Conservation (phyloP, 192 early-diverging fungal species). For the Rhizophagus prolifer region DNA sequence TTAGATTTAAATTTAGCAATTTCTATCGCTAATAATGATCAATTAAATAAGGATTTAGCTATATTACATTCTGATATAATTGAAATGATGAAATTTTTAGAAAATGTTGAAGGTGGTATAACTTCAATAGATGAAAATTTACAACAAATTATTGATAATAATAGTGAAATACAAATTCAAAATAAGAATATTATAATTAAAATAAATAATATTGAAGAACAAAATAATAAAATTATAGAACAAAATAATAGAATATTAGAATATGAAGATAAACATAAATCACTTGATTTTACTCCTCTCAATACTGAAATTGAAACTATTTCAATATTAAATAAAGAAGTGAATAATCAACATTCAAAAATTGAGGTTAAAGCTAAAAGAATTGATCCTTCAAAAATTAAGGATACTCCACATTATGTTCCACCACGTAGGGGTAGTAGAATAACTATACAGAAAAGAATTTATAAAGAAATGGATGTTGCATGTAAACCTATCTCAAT, state of each 20-base stretch:
- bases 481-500: not conserved
- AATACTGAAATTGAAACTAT: not conserved
- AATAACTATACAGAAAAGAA: not conserved
- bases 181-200: not conserved
- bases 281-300: not conserved
- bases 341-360: not conserved
- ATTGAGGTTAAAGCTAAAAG: not conserved
- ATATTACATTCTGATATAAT: not conserved
- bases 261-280: not conserved
- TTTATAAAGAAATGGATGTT: not conserved
- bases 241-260: not conserved
- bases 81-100: not conserved
- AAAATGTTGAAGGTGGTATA: not conserved
- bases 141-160: not conserved
- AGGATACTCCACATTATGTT: not conserved
- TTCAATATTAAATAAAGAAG: not conserved
- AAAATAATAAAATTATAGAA: not conserved
- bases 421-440: not conserved
- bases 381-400: not conserved
- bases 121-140: not conserved
- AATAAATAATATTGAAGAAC: not conserved
- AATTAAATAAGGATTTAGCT: not conserved
- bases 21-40: not conserved
- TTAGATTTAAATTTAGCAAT: conserved; percentile 7
- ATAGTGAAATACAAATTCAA: not conserved